phyloP scores from a whole-genome alignment of 192 early-diverging fungal species.

The Linnemannia schmuckeri region DNA sequence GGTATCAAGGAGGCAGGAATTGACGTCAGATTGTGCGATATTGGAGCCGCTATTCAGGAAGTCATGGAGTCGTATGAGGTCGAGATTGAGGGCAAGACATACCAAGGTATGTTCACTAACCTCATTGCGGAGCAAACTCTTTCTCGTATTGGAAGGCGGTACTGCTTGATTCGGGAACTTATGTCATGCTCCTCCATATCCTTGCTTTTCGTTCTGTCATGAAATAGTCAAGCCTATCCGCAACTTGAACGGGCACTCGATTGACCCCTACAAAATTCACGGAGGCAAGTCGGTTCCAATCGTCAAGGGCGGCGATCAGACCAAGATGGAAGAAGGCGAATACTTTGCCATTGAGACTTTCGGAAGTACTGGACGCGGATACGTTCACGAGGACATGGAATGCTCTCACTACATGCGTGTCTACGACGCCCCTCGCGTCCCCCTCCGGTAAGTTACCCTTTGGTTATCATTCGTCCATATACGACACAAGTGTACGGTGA shows the following conservation, averaged over 20 bases:
- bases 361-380: conserved; percentile 93
- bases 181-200: neutral
- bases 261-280: conserved; percentile 93
- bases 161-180: conserved; percentile 12
- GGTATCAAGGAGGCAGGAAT: conserved; percentile 97
- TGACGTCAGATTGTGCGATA: conserved; percentile 93
- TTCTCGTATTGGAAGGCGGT: neutral
- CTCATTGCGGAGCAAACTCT: neutral
- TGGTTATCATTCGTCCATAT: neutral
- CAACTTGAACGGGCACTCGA: conserved; percentile 97
- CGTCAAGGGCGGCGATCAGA: conserved; percentile 86
- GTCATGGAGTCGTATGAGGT: conserved; percentile 99
- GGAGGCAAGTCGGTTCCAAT: conserved; percentile 96
- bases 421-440: conserved; percentile 72
- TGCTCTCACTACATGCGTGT: conserved; percentile 91
- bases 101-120: conserved; percentile 66
- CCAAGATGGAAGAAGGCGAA: conserved; percentile 98
- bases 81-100: conserved; percentile 92
- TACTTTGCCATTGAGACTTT: conserved; percentile 98
- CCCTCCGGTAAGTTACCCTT: conserved; percentile 66
- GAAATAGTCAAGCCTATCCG: conserved; percentile 88
- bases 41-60: conserved; percentile 96
- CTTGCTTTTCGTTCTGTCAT: neutral
- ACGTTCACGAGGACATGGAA: conserved; percentile 90
- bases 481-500: neutral